These are phyloP conservation scores for Cercospora sp. DNA, from an alignment of 2,329 filamentous ascomycete genomes.

Conservation along the genomic window DNA sequence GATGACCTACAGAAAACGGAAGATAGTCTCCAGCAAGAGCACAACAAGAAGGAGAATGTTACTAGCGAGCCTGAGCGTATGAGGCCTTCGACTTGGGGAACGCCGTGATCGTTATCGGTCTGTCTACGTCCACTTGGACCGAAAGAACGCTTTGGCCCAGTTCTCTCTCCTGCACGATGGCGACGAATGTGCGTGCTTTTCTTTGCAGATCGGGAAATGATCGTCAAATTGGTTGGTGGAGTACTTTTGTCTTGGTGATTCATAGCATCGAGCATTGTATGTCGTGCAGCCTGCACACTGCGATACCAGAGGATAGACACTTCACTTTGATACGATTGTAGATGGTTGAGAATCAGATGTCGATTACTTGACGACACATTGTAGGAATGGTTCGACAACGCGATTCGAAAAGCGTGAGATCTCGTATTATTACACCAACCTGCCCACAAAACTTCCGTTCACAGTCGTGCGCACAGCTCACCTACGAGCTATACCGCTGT, in stretches of 20 bases:
- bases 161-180: not conserved
- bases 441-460: not conserved
- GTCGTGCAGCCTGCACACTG: not conserved
- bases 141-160: not conserved
- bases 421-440: not conserved
- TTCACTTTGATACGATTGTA: not conserved
- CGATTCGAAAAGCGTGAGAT: not conserved
- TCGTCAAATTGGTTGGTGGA: not conserved
- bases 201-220: not conserved
- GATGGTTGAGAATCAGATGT: not conserved
- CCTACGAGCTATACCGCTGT: not conserved
- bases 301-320: not conserved
- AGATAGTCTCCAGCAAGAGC: not conserved
- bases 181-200: not conserved
- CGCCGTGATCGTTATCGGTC: slow-evolving; percentile 2
- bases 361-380: too few relatives aligned
- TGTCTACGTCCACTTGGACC: not conserved
- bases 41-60: not conserved
- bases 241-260: not conserved
- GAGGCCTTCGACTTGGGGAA: slow-evolving; percentile 2
- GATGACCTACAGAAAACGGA: not conserved
- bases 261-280: not conserved
- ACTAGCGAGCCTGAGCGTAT: not conserved
- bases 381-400: not conserved
- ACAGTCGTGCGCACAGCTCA: not conserved